Base-by-base conservation (phyloP, 306 rosid genomes). In the Lagenaria siceraria region DNA sequence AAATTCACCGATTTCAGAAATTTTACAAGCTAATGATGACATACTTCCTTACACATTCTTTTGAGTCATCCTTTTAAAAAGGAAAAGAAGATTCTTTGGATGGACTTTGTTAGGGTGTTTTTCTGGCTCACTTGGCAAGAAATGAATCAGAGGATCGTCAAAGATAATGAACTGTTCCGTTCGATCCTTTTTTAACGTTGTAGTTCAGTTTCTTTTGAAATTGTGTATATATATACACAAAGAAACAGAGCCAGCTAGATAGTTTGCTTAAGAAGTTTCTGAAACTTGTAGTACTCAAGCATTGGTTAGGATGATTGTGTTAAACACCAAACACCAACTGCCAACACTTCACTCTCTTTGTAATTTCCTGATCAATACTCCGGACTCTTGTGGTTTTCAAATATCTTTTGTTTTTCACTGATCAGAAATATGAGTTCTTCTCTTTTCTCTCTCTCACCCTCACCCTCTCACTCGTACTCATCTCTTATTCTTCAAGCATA, bases 391-490 rank as follows among this genome's bases (percentile, higher is more conserved):
- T 63, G 88, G 88, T 58, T 84, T 87, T 17, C 81, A 87, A 83
- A 74, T 87, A 90, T 1, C 86, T 87, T 8, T 87, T 84, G 79
- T 89, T 89, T 84, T 89, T 87, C 84, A 78, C 86, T 52, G 88
- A 90, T 35, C 91, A 87, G 59, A 89, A 86, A 84, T 89, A 88
- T 89, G 82, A 63, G 89, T 48, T 49, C 10, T 18, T 7, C 11
- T 19, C 62, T 56, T 24, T 18, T 52, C 17, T 15, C 21, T 52
- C 56, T 52, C 21, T 15, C n/a, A n/a, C n/a, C n/a, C 2, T 52
- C 21, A 15, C 24, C 17, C 7, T 27, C 55, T 48, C 27, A 48
- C 53, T 48, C 49, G 14, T 14, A 63, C 25, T 18, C 24, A 64
- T 42, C 19, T 68, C 74, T 40, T 40, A 42, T 68, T 68, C 53